Evolutionary conservation across 148 eudicot species (phyloP), one percentile per base, ranked within the genome.

Genomic region (Chenopodium album): DNA sequence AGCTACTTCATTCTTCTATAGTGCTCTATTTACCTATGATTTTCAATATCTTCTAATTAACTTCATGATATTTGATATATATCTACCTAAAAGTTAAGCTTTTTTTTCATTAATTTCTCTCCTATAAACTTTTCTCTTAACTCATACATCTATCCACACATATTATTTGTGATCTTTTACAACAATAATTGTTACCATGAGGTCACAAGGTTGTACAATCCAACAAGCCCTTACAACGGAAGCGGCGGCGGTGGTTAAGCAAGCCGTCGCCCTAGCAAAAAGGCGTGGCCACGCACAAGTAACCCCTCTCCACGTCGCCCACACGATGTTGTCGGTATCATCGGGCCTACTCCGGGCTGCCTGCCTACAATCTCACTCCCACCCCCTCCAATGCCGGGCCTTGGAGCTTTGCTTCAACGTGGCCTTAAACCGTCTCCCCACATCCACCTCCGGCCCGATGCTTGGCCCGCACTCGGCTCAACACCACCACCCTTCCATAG

Each of bases 321-420:
- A 84, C 87, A 89, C 97, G 83, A 90, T 95, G 94, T 89, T 95
- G 0, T 59, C 92, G 0, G 77, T 88, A 12, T 37, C 91, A 23
- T 76, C 91, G 3, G 94, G 98, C 82, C 88, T 92, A 0, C 84
- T 95, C 46, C 87, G 98, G 75, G 85, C 89, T 0, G 98, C 98
- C 26, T 95, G 98, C 80, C 88, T 87, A 22, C 95, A 88, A 26
- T 89, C 98, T 44, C 94, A 91, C 76, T 87, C 98, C 11, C 94
- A 92, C 79, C 98, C 94, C 3, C 94, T 95, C 47, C 98, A 88
- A 72, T 92, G 94, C 84, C 90, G 90, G 80, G 98, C 98, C 44
- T 90, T 95, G 0, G 98, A 95, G 88, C 91, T 95, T 29, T 95
- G 98, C 86, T 93, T 95, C 89, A 93, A 93, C 84, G 98, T 95